phyloP scores from a whole-genome alignment of 2,329 filamentous ascomycete species.

The Cladosporium sp. region DNA sequence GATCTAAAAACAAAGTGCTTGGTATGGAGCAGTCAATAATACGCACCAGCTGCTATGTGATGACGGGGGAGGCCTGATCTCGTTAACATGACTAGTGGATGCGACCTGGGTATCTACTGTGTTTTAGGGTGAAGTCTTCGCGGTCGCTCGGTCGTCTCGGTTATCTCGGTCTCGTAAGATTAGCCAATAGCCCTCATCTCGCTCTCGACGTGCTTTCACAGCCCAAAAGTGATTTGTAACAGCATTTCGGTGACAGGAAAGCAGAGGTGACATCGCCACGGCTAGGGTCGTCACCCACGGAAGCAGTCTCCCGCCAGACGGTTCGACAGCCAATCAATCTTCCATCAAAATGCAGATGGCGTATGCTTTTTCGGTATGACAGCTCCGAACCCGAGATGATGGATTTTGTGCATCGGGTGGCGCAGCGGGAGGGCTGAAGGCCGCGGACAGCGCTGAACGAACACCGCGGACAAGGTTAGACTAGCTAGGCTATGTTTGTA shows the following conservation, averaged over 20 bases:
- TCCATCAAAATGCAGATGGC: not conserved
- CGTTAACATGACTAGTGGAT: not conserved
- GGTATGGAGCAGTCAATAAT: not conserved
- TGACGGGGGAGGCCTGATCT: not conserved
- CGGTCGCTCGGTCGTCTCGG: not conserved
- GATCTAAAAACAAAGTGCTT: not conserved
- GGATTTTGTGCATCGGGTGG: conserved; percentile 2
- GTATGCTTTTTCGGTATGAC: not conserved
- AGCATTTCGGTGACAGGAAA: not conserved
- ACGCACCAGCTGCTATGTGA: not conserved
- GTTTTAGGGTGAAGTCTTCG: not conserved
- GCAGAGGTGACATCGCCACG: not conserved
- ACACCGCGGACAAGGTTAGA: not conserved
- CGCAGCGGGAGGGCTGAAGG: not conserved
- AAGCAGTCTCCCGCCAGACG: not conserved
- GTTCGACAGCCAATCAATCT: not conserved
- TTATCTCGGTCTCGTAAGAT: not conserved
- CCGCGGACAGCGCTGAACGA: not conserved
- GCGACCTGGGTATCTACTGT: not conserved
- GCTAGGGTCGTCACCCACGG: not conserved
- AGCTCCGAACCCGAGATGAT: not conserved
- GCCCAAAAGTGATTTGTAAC: not conserved
- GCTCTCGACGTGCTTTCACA: not conserved
- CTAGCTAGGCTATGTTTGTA: not conserved
- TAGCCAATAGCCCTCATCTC: not conserved